Evolutionary conservation across 352 stramenopile species (phyloP), one percentile per base, ranked within the genome.

Genomic region (Pythium apleroticum): DNA sequence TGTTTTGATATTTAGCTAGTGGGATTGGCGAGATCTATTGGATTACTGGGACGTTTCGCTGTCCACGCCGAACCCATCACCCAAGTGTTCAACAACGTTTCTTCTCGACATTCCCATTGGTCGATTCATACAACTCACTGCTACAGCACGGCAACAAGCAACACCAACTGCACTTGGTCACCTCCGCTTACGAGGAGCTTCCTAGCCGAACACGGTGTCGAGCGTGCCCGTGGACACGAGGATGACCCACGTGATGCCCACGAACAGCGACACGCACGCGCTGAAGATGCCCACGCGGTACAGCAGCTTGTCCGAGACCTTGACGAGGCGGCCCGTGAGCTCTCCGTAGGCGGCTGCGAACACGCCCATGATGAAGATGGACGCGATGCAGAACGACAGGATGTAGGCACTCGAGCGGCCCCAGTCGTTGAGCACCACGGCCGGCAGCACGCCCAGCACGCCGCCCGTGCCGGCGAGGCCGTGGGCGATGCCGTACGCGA

Each of bases 351-450:
- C 54, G 0, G 73, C 69, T 4, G 87, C 78, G 75, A 93, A 96
- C 7, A 66, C 62, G 41, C 83, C 87, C 87, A 96, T 96, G 33
- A 88, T 85, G 37, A 93, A 61, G 43, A 81, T 93, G 24, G 69
- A 85, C 7, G 71, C 79, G 12, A 88, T 31, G 58, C 84, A 96
- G 73, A 96, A 96, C 24, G 77, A 84, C 4, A 71, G 63, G 6
- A 96, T 52, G 65, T 96, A 96, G 24, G 84, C 55, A 10, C 68
- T 68, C 33, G 80, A 84, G 20, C 80, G 60, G 41, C 43, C 55
- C 55, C 59, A 70, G 57, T 90, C 63, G 55, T 86, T 76, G 41
- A 93, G 59, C 65, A 90, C 73, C 5, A 93, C 75, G 1, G 84
- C 83, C 7, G 87, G 87, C 41, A 96, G 77, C 22, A 96, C 77